Evolutionary conservation across 345 rosid genomes (phyloP).

Genomic region (Erysimum cheiranthoides): DNA sequence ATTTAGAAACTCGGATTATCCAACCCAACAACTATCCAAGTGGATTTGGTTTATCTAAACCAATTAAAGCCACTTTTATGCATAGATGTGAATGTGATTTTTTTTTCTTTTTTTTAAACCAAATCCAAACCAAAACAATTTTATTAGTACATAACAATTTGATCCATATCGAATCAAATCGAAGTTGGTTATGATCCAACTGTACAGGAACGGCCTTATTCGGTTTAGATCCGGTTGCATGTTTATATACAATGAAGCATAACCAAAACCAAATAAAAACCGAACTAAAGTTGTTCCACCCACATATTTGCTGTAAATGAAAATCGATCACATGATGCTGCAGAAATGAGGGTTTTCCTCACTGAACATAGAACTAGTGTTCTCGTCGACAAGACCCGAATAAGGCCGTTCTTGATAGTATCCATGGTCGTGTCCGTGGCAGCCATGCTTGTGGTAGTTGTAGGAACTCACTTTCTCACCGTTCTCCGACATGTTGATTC

Average conservation of each 20-base stretch:
- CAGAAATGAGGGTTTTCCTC: slow-evolving; percentile 90
- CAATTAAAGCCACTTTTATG: too few relatives aligned
- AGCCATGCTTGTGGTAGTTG: slow-evolving; percentile 62
- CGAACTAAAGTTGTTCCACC: slow-evolving; percentile 8
- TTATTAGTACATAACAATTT: too few relatives aligned
- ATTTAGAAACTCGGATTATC: too few relatives aligned
- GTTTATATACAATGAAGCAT: slow-evolving; percentile 23
- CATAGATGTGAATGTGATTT: too few relatives aligned
- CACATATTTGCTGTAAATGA: neutral
- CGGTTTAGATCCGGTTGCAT: neutral
- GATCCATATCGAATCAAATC: too few relatives aligned
- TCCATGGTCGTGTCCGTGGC: slow-evolving; percentile 51
- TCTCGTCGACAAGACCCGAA: slow-evolving; percentile 47
- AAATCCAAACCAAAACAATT: too few relatives aligned
- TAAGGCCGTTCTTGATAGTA: slow-evolving; percentile 52
- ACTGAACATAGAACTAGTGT: slow-evolving; percentile 58
- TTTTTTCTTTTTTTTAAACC: too few relatives aligned
- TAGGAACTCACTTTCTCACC: slow-evolving; percentile 52
- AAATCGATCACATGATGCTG: slow-evolving; percentile 54
- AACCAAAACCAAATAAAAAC: slow-evolving; percentile 1
- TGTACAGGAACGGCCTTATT: neutral
- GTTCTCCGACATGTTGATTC: slow-evolving; percentile 21
- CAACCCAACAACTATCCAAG: too few relatives aligned
- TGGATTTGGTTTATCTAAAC: too few relatives aligned
- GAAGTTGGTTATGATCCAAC: neutral